Base-by-base conservation (phyloP, 805 yeast species). In the Blastobotrys peoriensis region DNA sequence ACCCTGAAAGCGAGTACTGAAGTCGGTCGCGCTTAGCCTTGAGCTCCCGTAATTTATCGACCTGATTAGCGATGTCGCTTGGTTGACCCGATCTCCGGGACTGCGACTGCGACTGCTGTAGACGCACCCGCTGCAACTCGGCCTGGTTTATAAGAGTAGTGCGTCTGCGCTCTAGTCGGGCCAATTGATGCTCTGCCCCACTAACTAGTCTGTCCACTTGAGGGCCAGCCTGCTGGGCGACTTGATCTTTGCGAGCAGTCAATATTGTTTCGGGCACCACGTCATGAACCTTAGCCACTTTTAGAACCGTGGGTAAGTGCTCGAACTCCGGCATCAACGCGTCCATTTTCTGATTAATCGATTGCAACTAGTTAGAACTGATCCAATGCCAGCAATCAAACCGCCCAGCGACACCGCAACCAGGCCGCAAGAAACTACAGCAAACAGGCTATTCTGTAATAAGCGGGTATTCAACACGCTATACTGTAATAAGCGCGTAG, bases 221-320 rank as follows among this genome's bases (percentile, higher is more conserved):
- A 3, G 63, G 63, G 38, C 54, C 61, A n/a, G 58, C 51, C 38
- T 57, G 59, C 5, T 44, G 45, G 5, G 57, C 55, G 2, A 59
- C 41, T 8, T 59, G 52, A 6, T 45, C 17, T 36, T 51, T 51
- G 16, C 59, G 47, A 6, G 48, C 41, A 18, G 33, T 41, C 13
- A 59, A 54, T n/a, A 55, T 61, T 2, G 51, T 43, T 38, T 54
- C 59, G 2, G 63, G 50, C 6, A 56, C 61, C 5, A 59, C 52
- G 8, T 56, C 62, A 42, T 58, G 59, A 10, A 59, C 61, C 49
- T 53, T 41, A 36, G 52, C 49, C 30, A 57, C 38, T 27, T 46
- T 44, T 9, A 58, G 41, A 1, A 51, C 52, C 4, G 52, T 48
- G 25, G 43, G 43, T 36, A 57, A 36, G 6, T 59, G 53, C 5